These are phyloP conservation scores for Cerrena zonata DNA, from an alignment of 1,284 basidiomycete genomes.

Conservation along the genomic window DNA sequence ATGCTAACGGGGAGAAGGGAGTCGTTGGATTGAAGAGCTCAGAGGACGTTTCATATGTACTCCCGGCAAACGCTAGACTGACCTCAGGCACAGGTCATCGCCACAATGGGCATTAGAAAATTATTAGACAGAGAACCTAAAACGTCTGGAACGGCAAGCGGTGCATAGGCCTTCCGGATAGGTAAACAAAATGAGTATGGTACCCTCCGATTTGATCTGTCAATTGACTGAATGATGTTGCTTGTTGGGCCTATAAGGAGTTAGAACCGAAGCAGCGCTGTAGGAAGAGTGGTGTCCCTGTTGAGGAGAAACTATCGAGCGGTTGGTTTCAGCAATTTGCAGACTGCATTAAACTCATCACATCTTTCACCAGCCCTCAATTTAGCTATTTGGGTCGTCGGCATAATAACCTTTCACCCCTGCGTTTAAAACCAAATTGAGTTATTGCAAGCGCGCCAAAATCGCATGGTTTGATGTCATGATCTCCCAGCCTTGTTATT, in stretches of 20 bases:
- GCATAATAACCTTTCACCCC: constrained; percentile 7
- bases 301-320: constrained; percentile 5
- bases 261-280: constrained; percentile 8
- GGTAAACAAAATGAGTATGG: constrained; percentile 7
- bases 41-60: constrained; percentile 28
- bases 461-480: constrained; percentile 5
- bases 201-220: constrained; percentile 9
- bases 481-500: not conserved
- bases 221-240: constrained; percentile 10
- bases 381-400: constrained; percentile 10
- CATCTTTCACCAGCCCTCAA: constrained; percentile 7
- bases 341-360: constrained; percentile 2
- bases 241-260: constrained; percentile 6
- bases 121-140: constrained; percentile 7
- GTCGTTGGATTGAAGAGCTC: constrained; percentile 16
- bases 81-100: constrained; percentile 31
- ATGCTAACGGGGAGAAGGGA: constrained; percentile 23
- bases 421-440: not conserved
- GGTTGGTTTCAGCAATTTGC: constrained; percentile 1
- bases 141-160: constrained; percentile 12
- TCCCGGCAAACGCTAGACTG: constrained; percentile 21
- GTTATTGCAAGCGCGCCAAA: too few relatives aligned
- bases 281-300: constrained; percentile 4
- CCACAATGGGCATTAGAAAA: constrained; percentile 23
- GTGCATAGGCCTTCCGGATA: constrained; percentile 3